These are phyloP conservation scores for Penicillium parvum DNA, from an alignment of 495 filamentous ascomycete genomes.

Conservation along the genomic window DNA sequence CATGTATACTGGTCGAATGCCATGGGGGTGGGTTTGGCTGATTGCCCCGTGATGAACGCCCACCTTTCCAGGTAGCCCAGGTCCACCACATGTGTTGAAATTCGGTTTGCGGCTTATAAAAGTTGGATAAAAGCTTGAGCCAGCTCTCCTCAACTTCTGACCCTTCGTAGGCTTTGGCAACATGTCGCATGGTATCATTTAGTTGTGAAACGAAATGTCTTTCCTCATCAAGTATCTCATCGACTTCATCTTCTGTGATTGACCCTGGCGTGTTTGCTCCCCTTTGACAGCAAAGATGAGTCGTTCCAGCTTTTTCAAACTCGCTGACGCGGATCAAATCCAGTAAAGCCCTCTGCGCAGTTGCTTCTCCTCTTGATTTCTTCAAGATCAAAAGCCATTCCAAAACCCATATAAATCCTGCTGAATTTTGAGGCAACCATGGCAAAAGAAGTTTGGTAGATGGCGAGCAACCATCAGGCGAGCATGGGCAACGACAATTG, in stretches of 20 bases:
- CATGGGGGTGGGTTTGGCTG: too few relatives aligned
- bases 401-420: background rate
- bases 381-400: background rate
- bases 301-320: background rate
- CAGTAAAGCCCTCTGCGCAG: background rate
- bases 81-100: too few relatives aligned
- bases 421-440: too few relatives aligned
- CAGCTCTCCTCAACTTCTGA: background rate
- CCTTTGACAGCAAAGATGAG: background rate
- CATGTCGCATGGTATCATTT: background rate
- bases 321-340: background rate
- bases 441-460: background rate
- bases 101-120: too few relatives aligned
- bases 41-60: too few relatives aligned
- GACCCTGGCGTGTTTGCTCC: too few relatives aligned
- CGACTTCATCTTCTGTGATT: background rate
- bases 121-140: too few relatives aligned
- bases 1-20: too few relatives aligned
- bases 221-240: slow-evolving; percentile 1
- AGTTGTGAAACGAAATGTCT: background rate
- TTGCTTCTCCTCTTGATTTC: background rate
- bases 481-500: background rate
- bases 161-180: background rate
- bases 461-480: background rate
- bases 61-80: too few relatives aligned